phyloP scores from a whole-genome alignment of 768 basidiomycete species.

The Pisolithus tinctorius region DNA sequence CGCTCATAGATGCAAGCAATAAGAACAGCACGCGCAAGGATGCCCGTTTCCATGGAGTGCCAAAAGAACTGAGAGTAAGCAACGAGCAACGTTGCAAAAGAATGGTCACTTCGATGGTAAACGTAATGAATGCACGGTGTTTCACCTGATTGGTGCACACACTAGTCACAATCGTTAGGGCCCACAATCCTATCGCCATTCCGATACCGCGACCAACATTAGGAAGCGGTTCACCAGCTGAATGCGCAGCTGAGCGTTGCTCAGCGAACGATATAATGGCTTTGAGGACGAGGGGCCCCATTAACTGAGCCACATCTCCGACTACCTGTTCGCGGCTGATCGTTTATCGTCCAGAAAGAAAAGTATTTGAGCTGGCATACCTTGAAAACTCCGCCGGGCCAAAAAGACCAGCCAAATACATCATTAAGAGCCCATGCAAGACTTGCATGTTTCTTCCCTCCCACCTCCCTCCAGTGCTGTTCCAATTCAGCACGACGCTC shows the following conservation, averaged over 20 bases:
- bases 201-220: conserved; percentile 50
- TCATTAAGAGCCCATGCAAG: conserved; percentile 58
- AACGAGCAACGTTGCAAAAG: not conserved
- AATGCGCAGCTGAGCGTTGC: conserved; percentile 34
- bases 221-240: conserved; percentile 28
- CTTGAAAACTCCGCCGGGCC: conserved; percentile 58
- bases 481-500: conserved; percentile 28
- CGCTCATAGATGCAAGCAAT: conserved; percentile 69
- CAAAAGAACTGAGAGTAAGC: conserved; percentile 52
- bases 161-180: conserved; percentile 42
- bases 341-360: not conserved
- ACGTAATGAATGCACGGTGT: not conserved
- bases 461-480: conserved; percentile 38
- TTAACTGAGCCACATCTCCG: conserved; percentile 54
- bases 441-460: conserved; percentile 43
- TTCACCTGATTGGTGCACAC: conserved; percentile 56
- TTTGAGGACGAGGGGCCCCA: conserved; percentile 58
- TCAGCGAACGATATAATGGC: conserved; percentile 58
- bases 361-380: conserved; percentile 16
- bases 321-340: conserved; percentile 35
- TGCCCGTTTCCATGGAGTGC: conserved; percentile 60
- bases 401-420: conserved; percentile 50
- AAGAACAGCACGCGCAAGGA: conserved; percentile 57
- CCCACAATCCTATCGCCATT: conserved; percentile 51
- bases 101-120: not conserved